phyloP scores from a whole-genome alignment of 768 basidiomycete species.

The Russula sp. region DNA sequence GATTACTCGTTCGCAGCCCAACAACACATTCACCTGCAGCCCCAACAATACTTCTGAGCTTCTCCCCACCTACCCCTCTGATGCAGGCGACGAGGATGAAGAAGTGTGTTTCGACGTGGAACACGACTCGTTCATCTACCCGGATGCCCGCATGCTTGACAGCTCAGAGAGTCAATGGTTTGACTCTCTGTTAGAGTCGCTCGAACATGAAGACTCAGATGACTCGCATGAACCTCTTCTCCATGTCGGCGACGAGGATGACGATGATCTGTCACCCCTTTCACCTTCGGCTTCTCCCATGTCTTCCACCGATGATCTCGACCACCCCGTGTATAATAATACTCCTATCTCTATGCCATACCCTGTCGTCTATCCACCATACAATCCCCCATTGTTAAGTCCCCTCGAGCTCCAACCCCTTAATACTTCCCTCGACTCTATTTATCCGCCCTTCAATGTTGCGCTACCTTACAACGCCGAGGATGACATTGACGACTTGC shows the following conservation, averaged over 20 bases:
- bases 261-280: slow-evolving; percentile 55
- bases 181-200: slow-evolving; percentile 71
- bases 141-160: slow-evolving; percentile 62
- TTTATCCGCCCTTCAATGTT: slow-evolving; percentile 43
- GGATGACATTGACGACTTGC: slow-evolving; percentile 64
- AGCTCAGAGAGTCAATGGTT: slow-evolving; percentile 78
- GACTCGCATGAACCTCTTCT: slow-evolving; percentile 45
- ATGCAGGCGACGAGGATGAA: slow-evolving; percentile 46
- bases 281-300: slow-evolving; percentile 67
- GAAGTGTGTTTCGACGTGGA: slow-evolving; percentile 50
- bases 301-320: slow-evolving; percentile 76
- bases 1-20: slow-evolving; percentile 53
- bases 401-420: slow-evolving; percentile 46
- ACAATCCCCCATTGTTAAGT: slow-evolving; percentile 54
- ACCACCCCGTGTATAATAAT: slow-evolving; percentile 49
- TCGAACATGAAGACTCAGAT: slow-evolving; percentile 69
- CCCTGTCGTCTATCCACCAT: slow-evolving; percentile 66
- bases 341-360: slow-evolving; percentile 50
- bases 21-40: slow-evolving; percentile 37
- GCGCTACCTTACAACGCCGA: slow-evolving; percentile 60
- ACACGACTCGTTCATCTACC: slow-evolving; percentile 74
- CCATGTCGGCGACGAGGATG: slow-evolving; percentile 62
- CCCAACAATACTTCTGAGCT: slow-evolving; percentile 34
- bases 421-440: slow-evolving; percentile 42
- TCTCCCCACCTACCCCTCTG: slow-evolving; percentile 39